Conservation (phyloP, 2,329 filamentous ascomycete genomes). For the Ophiostoma piceae region DNA sequence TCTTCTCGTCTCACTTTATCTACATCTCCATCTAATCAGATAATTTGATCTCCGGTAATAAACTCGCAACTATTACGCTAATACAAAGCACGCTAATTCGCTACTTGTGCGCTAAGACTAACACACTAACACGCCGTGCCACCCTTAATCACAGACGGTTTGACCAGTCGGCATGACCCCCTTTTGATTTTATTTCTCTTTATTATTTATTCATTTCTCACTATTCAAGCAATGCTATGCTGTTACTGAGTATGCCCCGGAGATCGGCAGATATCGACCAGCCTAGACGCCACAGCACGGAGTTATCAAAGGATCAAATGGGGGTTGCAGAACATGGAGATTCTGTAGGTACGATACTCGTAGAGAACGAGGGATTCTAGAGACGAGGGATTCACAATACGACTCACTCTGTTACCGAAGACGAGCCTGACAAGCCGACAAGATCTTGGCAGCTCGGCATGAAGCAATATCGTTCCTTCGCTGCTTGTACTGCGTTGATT, state of each 20-base stretch:
- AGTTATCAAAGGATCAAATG: neutral
- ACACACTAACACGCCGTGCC: neutral
- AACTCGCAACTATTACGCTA: neutral
- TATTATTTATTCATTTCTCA: too few relatives aligned
- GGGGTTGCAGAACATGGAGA: too few relatives aligned
- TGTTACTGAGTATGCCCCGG: neutral
- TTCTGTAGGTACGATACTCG: too few relatives aligned
- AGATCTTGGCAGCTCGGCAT: conserved; percentile 8
- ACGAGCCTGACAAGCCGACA: neutral
- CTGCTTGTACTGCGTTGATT: neutral
- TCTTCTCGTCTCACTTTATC: neutral
- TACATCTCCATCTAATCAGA: conserved; percentile 16
- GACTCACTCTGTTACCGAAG: neutral
- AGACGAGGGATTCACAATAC: neutral
- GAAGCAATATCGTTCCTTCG: neutral
- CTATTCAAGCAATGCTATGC: too few relatives aligned
- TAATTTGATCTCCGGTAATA: conserved; percentile 15
- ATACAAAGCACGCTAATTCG: too few relatives aligned
- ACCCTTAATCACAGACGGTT: neutral
- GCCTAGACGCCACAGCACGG: neutral
- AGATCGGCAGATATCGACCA: neutral
- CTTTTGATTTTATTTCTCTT: neutral
- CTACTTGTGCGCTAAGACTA: neutral
- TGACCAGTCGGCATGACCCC: neutral
- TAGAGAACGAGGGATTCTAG: too few relatives aligned